A percentile compares a stretch with the other conserved stretches of the same genome.
Evolutionary conservation across 495 filamentous ascomycete species (phyloP).

Genomic region (Daldinia vernicosa): DNA sequence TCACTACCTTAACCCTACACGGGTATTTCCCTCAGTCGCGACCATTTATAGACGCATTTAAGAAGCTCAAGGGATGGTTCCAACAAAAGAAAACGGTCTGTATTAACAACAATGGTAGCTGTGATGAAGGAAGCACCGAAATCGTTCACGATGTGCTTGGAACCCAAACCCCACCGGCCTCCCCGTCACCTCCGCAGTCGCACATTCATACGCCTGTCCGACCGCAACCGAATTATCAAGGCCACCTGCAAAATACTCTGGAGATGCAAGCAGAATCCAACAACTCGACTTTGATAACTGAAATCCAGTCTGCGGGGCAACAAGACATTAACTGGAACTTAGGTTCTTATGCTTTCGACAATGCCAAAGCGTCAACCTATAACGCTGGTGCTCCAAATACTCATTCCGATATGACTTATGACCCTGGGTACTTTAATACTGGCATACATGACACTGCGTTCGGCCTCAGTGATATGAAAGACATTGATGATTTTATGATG

Average conservation of each 20-base stretch:
- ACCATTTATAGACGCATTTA: slow-evolving; percentile 31
- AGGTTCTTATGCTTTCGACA: neutral
- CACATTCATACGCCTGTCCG: neutral
- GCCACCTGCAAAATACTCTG: neutral
- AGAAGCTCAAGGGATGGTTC: slow-evolving; percentile 32
- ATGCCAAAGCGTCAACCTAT: neutral
- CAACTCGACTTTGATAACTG: neutral
- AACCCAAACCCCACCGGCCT: slow-evolving; percentile 32
- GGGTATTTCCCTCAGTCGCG: slow-evolving; percentile 35
- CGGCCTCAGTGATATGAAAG: slow-evolving; percentile 24
- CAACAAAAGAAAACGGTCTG: slow-evolving; percentile 33
- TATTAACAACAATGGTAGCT: slow-evolving; percentile 28
- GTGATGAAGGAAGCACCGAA: slow-evolving; percentile 12
- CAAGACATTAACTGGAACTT: slow-evolving; percentile 22
- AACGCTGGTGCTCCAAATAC: neutral
- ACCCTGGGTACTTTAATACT: slow-evolving; percentile 2
- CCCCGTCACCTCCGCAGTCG: neutral
- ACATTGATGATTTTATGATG: slow-evolving; percentile 32
- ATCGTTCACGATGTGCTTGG: slow-evolving; percentile 30
- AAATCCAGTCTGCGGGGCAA: neutral
- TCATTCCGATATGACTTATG: neutral
- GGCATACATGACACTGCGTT: slow-evolving; percentile 8
- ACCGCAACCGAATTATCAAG: neutral
- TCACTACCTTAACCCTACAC: slow-evolving; percentile 18
- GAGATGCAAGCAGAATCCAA: neutral